phyloP scores from a whole-genome alignment of 106 monocot species.

The Cymbidium sinense region DNA sequence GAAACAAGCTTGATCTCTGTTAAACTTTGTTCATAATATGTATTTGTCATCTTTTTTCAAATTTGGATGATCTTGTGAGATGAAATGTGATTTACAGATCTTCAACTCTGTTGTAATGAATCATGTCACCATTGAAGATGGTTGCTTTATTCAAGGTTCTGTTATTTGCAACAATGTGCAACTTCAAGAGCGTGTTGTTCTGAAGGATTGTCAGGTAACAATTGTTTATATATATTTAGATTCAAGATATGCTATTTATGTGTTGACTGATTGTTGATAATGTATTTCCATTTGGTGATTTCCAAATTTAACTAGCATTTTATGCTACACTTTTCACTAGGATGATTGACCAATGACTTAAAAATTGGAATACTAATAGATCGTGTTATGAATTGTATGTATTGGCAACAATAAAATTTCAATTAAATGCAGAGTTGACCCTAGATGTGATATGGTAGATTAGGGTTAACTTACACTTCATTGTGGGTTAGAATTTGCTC shows the following conservation, averaged over 20 bases:
- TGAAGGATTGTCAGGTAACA: slow-evolving; percentile 91
- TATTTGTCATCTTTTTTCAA: not conserved
- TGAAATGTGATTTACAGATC: slow-evolving; percentile 42
- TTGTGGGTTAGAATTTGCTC: no score
- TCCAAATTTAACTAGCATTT: not conserved
- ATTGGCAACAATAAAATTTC: no score
- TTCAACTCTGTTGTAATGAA: slow-evolving; percentile 97
- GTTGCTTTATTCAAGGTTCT: slow-evolving; percentile 86
- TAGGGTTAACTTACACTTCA: no score
- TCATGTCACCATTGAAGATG: slow-evolving; percentile 94
- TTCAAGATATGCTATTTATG: not conserved
- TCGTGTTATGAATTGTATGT: not conserved
- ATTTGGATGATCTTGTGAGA: not conserved
- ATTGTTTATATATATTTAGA: not conserved
- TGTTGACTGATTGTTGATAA: not conserved
- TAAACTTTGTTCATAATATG: not conserved
- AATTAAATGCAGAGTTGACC: no score
- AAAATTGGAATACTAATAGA: not conserved
- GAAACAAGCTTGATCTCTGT: not conserved
- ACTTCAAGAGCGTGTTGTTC: slow-evolving; percentile 82
- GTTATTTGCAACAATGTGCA: slow-evolving; percentile 89
- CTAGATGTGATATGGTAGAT: no score
- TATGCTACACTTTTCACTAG: not conserved
- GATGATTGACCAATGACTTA: not conserved
- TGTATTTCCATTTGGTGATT: not conserved